These are phyloP conservation scores for Eucalyptus urophylla DNA, from an alignment of 345 rosid species.

Conservation along the genomic window DNA sequence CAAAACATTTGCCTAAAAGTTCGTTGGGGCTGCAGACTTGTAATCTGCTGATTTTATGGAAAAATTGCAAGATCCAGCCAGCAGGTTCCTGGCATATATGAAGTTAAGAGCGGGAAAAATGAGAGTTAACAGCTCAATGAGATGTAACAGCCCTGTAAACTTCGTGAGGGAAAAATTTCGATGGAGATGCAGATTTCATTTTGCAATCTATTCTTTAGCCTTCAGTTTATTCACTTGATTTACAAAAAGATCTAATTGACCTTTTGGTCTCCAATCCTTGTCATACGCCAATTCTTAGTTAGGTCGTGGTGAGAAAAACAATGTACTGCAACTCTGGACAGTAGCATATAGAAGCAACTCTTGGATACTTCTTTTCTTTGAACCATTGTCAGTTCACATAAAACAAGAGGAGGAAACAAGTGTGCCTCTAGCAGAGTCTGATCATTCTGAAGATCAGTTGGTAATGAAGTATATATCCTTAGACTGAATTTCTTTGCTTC, in stretches of 20 bases:
- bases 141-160: too few species aligned
- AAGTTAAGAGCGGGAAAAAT: too few species aligned
- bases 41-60: too few species aligned
- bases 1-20: too few species aligned
- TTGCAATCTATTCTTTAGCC: too few species aligned
- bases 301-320: background rate
- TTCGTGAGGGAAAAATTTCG: too few species aligned
- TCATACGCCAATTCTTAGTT: background rate
- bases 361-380: background rate
- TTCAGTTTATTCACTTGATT: too few species aligned
- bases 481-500: background rate
- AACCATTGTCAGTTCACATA: background rate
- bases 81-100: too few species aligned
- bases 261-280: background rate
- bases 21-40: too few species aligned
- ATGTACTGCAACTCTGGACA: background rate
- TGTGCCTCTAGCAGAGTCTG: background rate
- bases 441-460: background rate
- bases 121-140: too few species aligned
- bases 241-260: background rate
- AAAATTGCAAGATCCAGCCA: too few species aligned
- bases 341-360: background rate
- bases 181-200: too few species aligned
- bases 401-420: background rate
- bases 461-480: background rate